These are phyloP conservation scores for Scutellaria minor DNA, from an alignment of 257 asterid species.

Conservation along the genomic window DNA sequence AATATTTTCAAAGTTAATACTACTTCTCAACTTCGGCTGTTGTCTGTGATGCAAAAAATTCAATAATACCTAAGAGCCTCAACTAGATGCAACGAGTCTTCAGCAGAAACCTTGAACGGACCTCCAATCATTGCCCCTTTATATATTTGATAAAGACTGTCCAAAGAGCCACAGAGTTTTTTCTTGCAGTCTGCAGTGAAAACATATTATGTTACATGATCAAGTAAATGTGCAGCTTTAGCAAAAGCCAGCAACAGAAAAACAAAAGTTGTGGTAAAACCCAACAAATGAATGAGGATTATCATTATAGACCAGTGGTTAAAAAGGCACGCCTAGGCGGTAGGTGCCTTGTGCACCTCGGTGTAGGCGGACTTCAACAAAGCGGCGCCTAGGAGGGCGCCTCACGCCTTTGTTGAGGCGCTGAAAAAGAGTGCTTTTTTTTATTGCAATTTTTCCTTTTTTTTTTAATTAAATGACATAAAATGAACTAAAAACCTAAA, in stretches of 20 bases:
- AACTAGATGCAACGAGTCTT: constrained; percentile 89
- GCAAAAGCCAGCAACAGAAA: constrained; percentile 6
- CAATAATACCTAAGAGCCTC: constrained; percentile 89
- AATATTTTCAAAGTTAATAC: constrained; percentile 40
- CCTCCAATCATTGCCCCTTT: constrained; percentile 88
- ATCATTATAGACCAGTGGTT: not conserved
- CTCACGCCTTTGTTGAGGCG: too few species aligned
- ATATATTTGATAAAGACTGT: constrained; percentile 88
- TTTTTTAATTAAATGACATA: too few species aligned
- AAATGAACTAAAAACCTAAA: too few species aligned
- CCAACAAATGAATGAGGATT: constrained; percentile 1
- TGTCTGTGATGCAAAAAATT: constrained; percentile 28
- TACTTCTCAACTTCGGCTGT: constrained; percentile 25
- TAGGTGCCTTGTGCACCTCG: too few species aligned
- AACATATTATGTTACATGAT: constrained; percentile 26
- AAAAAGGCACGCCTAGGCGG: too few species aligned
- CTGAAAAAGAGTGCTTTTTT: too few species aligned
- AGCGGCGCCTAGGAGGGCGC: too few species aligned
- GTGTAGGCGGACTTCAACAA: too few species aligned
- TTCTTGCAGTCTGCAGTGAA: constrained; percentile 80
- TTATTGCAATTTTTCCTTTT: too few species aligned
- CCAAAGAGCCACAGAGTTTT: constrained; percentile 83
- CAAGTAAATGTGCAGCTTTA: constrained; percentile 25
- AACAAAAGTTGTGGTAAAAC: constrained; percentile 25
- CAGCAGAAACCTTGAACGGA: constrained; percentile 92